Evolutionary conservation across 73 alveolate genomes (phyloP).

Genomic region (Effrenium voratum): DNA sequence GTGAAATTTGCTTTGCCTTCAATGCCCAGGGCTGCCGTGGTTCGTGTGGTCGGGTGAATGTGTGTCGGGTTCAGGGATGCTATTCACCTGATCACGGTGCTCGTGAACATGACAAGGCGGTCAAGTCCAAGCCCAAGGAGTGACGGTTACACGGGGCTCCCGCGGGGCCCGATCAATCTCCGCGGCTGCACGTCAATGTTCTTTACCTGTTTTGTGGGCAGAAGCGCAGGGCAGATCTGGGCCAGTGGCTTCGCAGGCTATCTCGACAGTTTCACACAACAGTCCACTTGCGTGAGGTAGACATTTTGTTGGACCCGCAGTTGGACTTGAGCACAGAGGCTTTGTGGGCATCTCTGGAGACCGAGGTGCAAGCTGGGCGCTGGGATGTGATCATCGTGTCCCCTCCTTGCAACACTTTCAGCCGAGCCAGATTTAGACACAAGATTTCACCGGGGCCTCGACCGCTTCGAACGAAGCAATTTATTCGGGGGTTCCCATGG

Average conservation of each 20-base stretch:
- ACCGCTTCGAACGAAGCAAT: neutral
- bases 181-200: neutral
- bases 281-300: neutral
- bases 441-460: neutral
- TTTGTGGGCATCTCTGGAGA: neutral
- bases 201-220: neutral
- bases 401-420: constrained; percentile 14
- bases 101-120: neutral
- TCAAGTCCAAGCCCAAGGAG: neutral
- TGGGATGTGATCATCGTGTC: neutral
- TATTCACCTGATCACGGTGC: neutral
- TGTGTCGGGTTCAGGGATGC: constrained; percentile 32
- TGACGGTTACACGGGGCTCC: neutral
- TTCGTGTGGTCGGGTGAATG: neutral
- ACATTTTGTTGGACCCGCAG: neutral
- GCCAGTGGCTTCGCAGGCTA: neutral
- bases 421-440: neutral
- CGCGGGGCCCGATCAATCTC: neutral
- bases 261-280: no score
- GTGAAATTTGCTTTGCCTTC: constrained; percentile 13
- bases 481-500: neutral
- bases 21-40: neutral
- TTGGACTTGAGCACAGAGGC: neutral
- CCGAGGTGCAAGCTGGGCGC: neutral
- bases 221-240: neutral